Evolutionary conservation across 208 protist genomes (phyloP), one percentile per base, ranked within the genome.

Genomic region (Leishmania braziliensis): DNA sequence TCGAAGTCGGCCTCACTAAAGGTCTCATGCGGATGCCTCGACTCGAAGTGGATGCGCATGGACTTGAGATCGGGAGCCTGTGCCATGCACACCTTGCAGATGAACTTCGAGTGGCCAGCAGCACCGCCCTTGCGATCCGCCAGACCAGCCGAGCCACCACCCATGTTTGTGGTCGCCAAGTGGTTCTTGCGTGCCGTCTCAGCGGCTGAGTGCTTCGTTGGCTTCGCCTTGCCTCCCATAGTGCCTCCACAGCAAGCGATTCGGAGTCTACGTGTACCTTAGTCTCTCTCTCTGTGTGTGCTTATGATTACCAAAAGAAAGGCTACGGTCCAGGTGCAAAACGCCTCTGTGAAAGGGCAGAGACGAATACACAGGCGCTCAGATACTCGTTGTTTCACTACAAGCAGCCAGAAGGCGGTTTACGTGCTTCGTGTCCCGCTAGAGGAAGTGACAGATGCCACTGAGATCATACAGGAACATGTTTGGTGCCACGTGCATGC

Each of bases 141-240:
- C 62, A 92, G 81, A 75, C 91, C 91, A 56, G 81, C 83, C 12
- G 86, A 68, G 58, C 91, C 91, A 54, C 91, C 91, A 56, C 91
- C 91, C 90, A 92, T 93, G 84, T 95, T 95, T 46, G 84, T 84
- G 51, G 82, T 95, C 12, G 91, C 91, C 36, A 93, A 81, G 74
- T 90, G 75, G 71, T 89, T 91, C 90, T 95, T 95, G 77, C 86
- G 85, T 29, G 88, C 88, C 79, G 87, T 93, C 83, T 95, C 89
- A 4, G 86, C 69, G 48, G 91, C 85, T 2, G 91, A 92, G 87
- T 95, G 91, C 90, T 95, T 95, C 70, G 88, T 95, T 39, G 91
- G 91, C 85, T 95, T 95, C 36, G 91, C 91, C 77, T 95, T 95
- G 75, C 91, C 91, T 84, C 90, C 90, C 91, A 95, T 95, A 68